phyloP scores from a whole-genome alignment of 2,329 filamentous ascomycete species.

The Neonectria faginata region DNA sequence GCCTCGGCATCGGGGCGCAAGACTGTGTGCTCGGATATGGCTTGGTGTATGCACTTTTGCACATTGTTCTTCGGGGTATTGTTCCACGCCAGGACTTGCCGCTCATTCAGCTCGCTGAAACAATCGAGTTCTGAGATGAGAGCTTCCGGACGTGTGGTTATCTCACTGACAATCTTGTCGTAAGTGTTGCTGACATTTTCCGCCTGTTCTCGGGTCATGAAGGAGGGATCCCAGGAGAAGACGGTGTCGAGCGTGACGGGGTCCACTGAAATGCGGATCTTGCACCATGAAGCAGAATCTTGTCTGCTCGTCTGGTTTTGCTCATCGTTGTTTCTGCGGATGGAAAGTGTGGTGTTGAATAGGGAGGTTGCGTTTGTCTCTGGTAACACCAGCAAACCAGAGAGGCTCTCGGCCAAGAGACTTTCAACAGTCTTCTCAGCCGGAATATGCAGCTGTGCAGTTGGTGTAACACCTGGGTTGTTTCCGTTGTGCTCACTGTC shows the following conservation, averaged over 20 bases:
- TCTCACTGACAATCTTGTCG: constrained; percentile 59
- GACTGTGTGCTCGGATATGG: constrained; percentile 52
- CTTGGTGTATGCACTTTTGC: constrained; percentile 57
- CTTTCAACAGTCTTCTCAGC: constrained; percentile 20
- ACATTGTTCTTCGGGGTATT: constrained; percentile 30
- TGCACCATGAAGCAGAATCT: constrained; percentile 27
- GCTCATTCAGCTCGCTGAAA: constrained; percentile 63
- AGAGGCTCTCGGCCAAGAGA: constrained; percentile 1
- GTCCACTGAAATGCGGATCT: constrained; percentile 36
- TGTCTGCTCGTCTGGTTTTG: constrained; percentile 2
- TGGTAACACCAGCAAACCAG: neutral
- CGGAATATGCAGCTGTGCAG: constrained; percentile 13
- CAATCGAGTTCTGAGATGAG: constrained; percentile 58
- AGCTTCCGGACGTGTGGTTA: constrained; percentile 53
- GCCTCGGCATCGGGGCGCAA: constrained; percentile 51
- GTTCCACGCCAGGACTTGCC: constrained; percentile 56
- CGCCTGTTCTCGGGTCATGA: constrained; percentile 56
- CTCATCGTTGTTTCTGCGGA: constrained; percentile 39
- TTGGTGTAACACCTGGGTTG: neutral
- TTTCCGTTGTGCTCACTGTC: constrained; percentile 3
- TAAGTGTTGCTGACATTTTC: constrained; percentile 62
- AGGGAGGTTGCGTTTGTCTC: constrained; percentile 43
- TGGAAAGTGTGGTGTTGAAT: constrained; percentile 60
- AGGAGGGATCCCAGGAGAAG: constrained; percentile 52
- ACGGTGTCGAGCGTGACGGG: constrained; percentile 30